A percentile compares a stretch with the other conserved stretches of the same genome.
Conservation (phyloP, 1,139 yeast genomes). For the Debaryomyces udenii region DNA sequence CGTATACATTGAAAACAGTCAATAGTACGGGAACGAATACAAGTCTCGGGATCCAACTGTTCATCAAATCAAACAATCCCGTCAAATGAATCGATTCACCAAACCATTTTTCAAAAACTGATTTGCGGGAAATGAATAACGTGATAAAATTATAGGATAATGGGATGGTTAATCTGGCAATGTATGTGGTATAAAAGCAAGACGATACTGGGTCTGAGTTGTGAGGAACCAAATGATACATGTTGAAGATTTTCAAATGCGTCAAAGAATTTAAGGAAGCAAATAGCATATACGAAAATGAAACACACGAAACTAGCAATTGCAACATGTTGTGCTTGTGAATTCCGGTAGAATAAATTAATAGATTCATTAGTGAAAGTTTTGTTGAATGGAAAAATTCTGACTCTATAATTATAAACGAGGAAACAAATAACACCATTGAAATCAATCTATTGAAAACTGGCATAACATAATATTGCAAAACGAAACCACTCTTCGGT, state of each 20-base stretch:
- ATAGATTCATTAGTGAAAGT: slow-evolving; percentile 60
- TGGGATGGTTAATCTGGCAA: slow-evolving; percentile 82
- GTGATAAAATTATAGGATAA: slow-evolving; percentile 78
- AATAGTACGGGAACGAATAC: slow-evolving; percentile 67
- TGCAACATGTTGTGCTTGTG: slow-evolving; percentile 27
- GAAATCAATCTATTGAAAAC: slow-evolving; percentile 43
- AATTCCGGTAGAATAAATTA: slow-evolving; percentile 32
- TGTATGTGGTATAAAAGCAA: slow-evolving; percentile 77
- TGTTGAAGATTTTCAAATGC: slow-evolving; percentile 68
- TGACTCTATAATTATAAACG: slow-evolving; percentile 65
- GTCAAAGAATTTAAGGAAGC: slow-evolving; percentile 69
- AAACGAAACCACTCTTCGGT: slow-evolving; percentile 31
- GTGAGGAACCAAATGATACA: slow-evolving; percentile 70
- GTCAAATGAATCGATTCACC: slow-evolving; percentile 77
- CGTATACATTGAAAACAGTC: slow-evolving; percentile 71
- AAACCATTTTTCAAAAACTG: slow-evolving; percentile 60
- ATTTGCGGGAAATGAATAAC: slow-evolving; percentile 53
- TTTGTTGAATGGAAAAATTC: slow-evolving; percentile 74
- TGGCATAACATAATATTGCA: slow-evolving; percentile 51
- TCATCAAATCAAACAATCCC: slow-evolving; percentile 71
- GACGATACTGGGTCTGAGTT: slow-evolving; percentile 77
- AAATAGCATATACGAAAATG: slow-evolving; percentile 68
- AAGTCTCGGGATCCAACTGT: slow-evolving; percentile 75
- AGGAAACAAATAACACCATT: slow-evolving; percentile 37
- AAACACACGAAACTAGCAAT: slow-evolving; percentile 39